Percentiles rank a stretch among this genome's conserved stretches.
These are phyloP conservation scores for Phytophthora fragariaefolia DNA, from an alignment of 352 stramenopile species.

Conservation along the genomic window DNA sequence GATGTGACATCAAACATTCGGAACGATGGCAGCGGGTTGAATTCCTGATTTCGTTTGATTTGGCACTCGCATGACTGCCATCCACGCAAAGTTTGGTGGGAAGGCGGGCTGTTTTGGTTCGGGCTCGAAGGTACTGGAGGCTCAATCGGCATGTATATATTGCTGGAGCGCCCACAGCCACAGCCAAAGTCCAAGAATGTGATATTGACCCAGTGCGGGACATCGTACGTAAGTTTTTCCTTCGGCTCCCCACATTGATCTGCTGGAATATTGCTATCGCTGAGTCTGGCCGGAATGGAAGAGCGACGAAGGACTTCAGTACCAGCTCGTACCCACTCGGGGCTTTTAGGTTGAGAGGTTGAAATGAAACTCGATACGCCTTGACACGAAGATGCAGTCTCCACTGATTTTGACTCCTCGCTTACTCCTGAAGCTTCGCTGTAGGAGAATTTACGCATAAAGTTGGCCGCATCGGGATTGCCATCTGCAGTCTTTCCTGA, in stretches of 20 bases:
- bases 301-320: conserved; percentile 18
- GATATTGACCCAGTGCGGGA: conserved; percentile 96
- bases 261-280: background rate
- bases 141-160: background rate
- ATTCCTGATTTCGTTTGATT: conserved; percentile 45
- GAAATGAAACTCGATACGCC: conserved; percentile 19
- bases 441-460: conserved; percentile 29
- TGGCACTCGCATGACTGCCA: conserved; percentile 61
- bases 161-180: conserved; percentile 36
- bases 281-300: conserved; percentile 12
- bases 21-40: conserved; percentile 68
- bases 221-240: conserved; percentile 72
- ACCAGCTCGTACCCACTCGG: conserved; percentile 28
- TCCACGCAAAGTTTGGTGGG: conserved; percentile 12
- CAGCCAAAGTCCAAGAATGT: conserved; percentile 89
- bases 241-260: background rate
- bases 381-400: conserved; percentile 25
- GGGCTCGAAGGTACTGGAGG: background rate
- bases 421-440: conserved; percentile 18
- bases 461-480: conserved; percentile 13
- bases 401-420: conserved; percentile 26
- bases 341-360: conserved; percentile 31
- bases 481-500: background rate
- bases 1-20: conserved; percentile 80
- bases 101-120: conserved; percentile 10